Evolutionary conservation across 2,329 filamentous ascomycete species (phyloP).

Genomic region (Aspergillus ochraceoroseus): DNA sequence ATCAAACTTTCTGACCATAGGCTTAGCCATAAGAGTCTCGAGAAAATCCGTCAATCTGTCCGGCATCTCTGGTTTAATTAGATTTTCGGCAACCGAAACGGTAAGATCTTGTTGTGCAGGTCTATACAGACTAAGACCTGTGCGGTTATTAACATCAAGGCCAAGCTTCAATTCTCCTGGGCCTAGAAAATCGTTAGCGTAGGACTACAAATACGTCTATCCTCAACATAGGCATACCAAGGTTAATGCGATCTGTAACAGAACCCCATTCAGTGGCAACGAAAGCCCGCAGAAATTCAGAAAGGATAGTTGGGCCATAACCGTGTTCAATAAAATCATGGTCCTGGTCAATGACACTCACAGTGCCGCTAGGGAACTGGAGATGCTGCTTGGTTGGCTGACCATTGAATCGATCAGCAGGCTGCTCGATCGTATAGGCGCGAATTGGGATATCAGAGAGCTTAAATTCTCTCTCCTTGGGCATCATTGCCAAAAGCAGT

Average conservation of each 20-base stretch:
- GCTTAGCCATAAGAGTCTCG: conserved; percentile 51
- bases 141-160: conserved; percentile 58
- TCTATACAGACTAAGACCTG: conserved; percentile 62
- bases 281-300: conserved; percentile 69
- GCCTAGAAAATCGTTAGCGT: conserved; percentile 35
- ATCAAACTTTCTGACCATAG: conserved; percentile 67
- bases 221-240: conserved; percentile 46
- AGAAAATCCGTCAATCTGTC: conserved; percentile 62
- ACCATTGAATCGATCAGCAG: conserved; percentile 31
- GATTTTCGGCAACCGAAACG: conserved; percentile 65
- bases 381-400: conserved; percentile 31
- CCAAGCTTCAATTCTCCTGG: conserved; percentile 67
- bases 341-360: conserved; percentile 65
- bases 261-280: conserved; percentile 71
- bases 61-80: conserved; percentile 58
- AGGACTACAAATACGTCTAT: not conserved
- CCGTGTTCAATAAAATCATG: conserved; percentile 53
- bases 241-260: conserved; percentile 76
- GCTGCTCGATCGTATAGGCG: conserved; percentile 58
- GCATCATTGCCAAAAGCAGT: conserved; percentile 65
- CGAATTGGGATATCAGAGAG: conserved; percentile 64
- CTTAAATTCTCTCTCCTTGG: conserved; percentile 64
- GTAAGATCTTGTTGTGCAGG: conserved; percentile 73
- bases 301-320: conserved; percentile 63
- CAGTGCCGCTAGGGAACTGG: conserved; percentile 36